Conservation (phyloP, 805 yeast genomes). For the Komagataella populi region DNA sequence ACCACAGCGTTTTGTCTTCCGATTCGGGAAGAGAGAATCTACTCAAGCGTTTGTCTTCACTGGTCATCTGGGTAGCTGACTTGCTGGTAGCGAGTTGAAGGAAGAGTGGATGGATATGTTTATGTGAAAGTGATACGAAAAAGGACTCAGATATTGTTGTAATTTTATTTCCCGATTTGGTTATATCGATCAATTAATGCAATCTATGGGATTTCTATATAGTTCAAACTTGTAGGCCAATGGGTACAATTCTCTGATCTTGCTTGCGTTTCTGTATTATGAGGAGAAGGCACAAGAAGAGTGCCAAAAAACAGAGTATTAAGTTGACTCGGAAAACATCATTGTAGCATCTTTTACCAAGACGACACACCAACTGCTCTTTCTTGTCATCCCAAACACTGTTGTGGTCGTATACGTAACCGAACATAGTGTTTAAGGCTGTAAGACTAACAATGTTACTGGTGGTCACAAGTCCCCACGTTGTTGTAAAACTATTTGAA, state of each 20-base stretch:
- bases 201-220: neutral
- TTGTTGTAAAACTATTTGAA: constrained; percentile 49
- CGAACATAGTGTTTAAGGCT: constrained; percentile 40
- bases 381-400: constrained; percentile 25
- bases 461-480: constrained; percentile 66
- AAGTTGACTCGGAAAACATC: constrained; percentile 29
- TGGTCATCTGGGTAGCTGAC: neutral
- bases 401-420: constrained; percentile 32
- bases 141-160: neutral
- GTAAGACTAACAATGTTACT: constrained; percentile 51
- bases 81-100: neutral
- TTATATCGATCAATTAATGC: neutral
- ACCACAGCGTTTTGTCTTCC: constrained; percentile 1
- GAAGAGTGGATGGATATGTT: neutral
- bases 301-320: constrained; percentile 13
- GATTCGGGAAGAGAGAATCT: neutral
- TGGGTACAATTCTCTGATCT: neutral
- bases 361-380: constrained; percentile 23
- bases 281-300: neutral
- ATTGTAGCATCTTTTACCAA: constrained; percentile 34
- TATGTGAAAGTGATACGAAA: neutral
- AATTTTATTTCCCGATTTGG: neutral
- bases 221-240: neutral
- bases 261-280: neutral
- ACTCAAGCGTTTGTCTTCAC: neutral